A percentile compares a stretch with the other conserved stretches of the same genome.
Evolutionary conservation across 495 filamentous ascomycete genomes (phyloP).

Genomic region (Lichenothelia convexa): DNA sequence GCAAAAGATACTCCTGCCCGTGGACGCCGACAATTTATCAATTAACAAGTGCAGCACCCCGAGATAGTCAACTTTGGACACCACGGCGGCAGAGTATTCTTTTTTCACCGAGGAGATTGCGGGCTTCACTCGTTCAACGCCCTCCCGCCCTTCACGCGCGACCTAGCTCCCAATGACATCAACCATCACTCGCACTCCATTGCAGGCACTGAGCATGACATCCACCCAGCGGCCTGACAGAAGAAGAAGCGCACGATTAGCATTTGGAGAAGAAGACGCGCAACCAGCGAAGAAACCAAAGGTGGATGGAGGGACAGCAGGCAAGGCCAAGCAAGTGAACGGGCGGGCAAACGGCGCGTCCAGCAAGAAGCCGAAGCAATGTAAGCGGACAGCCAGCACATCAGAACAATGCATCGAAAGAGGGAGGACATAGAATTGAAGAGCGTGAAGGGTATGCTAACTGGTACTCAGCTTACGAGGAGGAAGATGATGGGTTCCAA

Average conservation of each 20-base stretch:
- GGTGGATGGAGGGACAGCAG: slow-evolving; percentile 6
- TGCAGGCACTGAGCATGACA: slow-evolving; percentile 17
- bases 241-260: slow-evolving; percentile 25
- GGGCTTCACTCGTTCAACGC: no score
- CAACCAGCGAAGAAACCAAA: slow-evolving; percentile 8
- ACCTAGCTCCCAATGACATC: slow-evolving; percentile 13
- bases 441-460: slow-evolving; percentile 4
- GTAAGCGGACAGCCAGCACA: slow-evolving; percentile 3
- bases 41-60: neutral
- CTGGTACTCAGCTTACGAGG: slow-evolving; percentile 27
- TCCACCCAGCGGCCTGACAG: slow-evolving; percentile 12
- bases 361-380: neutral
- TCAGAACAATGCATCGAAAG: slow-evolving; percentile 1
- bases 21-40: neutral
- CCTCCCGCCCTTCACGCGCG: neutral
- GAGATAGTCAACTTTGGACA: neutral
- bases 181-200: slow-evolving; percentile 19
- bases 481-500: slow-evolving; percentile 36
- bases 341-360: slow-evolving; percentile 1
- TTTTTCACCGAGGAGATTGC: neutral
- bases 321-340: neutral
- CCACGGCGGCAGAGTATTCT: neutral
- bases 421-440: neutral
- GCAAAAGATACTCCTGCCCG: neutral
- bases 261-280: slow-evolving; percentile 21